Evolutionary conservation across 2,329 filamentous ascomycete genomes (phyloP).

Genomic region (Colletotrichum sp.): DNA sequence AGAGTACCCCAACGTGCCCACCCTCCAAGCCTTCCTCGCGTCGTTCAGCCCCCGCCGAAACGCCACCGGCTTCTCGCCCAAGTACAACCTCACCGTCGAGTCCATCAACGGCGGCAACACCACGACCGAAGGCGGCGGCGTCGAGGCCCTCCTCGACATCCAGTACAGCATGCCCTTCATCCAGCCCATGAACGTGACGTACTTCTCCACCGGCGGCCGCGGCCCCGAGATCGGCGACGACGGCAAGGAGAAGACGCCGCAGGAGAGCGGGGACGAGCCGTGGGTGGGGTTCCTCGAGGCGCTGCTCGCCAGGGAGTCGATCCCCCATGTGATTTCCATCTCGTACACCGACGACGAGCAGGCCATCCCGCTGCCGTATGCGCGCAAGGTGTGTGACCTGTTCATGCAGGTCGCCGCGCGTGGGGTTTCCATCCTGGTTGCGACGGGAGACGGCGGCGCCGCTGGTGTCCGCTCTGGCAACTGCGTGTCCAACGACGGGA

Average conservation of each 20-base stretch:
- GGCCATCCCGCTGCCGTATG: constrained; percentile 31
- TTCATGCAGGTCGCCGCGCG: constrained; percentile 35
- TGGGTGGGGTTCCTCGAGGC: constrained; percentile 32
- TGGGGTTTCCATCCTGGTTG: constrained; percentile 31
- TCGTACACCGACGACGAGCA: constrained; percentile 40
- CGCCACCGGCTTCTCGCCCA: constrained; percentile 3
- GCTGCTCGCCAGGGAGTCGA: constrained; percentile 25
- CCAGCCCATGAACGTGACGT: neutral
- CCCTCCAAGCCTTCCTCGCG: neutral
- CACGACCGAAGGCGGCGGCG: neutral
- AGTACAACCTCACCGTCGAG: constrained; percentile 1
- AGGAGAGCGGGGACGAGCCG: constrained; percentile 29
- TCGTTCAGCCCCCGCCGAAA: constrained; percentile 13
- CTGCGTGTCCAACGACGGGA: constrained; percentile 61
- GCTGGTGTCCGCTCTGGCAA: neutral
- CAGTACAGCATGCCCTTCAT: constrained; percentile 7
- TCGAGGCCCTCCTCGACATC: neutral
- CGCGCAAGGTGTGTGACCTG: constrained; percentile 30
- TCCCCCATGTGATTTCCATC: constrained; percentile 37
- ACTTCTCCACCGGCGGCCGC: constrained; percentile 5
- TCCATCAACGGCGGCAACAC: neutral
- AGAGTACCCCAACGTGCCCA: neutral
- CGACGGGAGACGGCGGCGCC: constrained; percentile 31
- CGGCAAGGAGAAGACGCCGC: neutral
- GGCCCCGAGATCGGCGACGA: neutral